These are phyloP conservation scores for Clavispora phyllophila DNA, from an alignment of 805 yeast genomes.

Conservation along the genomic window DNA sequence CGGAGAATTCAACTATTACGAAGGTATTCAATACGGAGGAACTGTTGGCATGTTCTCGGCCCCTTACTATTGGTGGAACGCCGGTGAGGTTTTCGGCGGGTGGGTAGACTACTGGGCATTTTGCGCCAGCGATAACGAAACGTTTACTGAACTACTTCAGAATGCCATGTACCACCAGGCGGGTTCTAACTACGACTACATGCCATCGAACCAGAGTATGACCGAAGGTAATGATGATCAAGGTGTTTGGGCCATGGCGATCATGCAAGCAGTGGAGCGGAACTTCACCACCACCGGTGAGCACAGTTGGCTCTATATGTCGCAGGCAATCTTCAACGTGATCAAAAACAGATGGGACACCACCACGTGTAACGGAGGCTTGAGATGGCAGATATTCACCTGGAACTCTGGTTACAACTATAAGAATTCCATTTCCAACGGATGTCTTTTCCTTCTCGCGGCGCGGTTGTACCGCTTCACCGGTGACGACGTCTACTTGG, in stretches of 20 bases:
- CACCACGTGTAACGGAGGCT: slow-evolving; percentile 35
- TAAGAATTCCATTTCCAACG: slow-evolving; percentile 42
- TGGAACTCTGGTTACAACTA: slow-evolving; percentile 45
- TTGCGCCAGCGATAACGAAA: slow-evolving; percentile 32
- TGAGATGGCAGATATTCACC: slow-evolving; percentile 46
- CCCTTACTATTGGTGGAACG: slow-evolving; percentile 52
- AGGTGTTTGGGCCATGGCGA: slow-evolving; percentile 48
- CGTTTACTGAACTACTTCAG: slow-evolving; percentile 24
- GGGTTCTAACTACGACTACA: slow-evolving; percentile 36
- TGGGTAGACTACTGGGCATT: slow-evolving; percentile 35
- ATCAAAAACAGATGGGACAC: slow-evolving; percentile 43
- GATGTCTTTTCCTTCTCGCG: slow-evolving; percentile 40
- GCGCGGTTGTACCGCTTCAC: slow-evolving; percentile 42
- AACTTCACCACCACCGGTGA: slow-evolving; percentile 31
- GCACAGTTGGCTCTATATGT: slow-evolving; percentile 34
- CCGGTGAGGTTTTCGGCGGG: slow-evolving; percentile 49
- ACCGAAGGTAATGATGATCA: slow-evolving; percentile 50
- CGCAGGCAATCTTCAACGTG: slow-evolving; percentile 41
- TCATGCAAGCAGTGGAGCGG: slow-evolving; percentile 43
- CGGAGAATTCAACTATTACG: slow-evolving; percentile 44
- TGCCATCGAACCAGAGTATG: slow-evolving; percentile 43
- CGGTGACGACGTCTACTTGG: slow-evolving; percentile 34
- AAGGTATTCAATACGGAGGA: slow-evolving; percentile 39
- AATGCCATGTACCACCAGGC: slow-evolving; percentile 42
- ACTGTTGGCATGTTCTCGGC: slow-evolving; percentile 41